phyloP scores from a whole-genome alignment of 2,329 filamentous ascomycete species.

The Cladosporium sp. region DNA sequence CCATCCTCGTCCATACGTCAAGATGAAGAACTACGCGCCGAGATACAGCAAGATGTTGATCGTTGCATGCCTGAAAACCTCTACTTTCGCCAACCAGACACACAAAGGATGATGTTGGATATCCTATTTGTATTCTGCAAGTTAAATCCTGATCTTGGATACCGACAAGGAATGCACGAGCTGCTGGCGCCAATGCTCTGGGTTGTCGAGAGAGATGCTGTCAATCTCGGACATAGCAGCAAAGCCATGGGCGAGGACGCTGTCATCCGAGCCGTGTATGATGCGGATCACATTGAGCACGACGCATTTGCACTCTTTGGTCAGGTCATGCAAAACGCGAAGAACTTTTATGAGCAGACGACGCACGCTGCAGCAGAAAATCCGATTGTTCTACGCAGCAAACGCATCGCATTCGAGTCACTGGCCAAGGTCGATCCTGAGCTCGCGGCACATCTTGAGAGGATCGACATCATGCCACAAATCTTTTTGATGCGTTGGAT shows the following conservation, averaged over 20 bases:
- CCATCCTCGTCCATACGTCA: constrained; percentile 75
- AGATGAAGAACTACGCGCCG: constrained; percentile 77
- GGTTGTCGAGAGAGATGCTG: constrained; percentile 76
- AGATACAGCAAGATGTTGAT: constrained; percentile 93
- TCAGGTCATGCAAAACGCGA: constrained; percentile 80
- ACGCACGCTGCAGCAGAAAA: constrained; percentile 29
- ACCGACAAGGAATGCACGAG: constrained; percentile 99
- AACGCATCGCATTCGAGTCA: constrained; percentile 78
- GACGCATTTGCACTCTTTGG: constrained; percentile 85
- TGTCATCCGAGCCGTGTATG: constrained; percentile 49
- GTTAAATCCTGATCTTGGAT: constrained; percentile 78
- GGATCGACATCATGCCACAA: constrained; percentile 87
- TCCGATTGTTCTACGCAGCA: constrained; percentile 75
- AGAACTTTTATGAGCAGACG: constrained; percentile 77
- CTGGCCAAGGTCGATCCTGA: constrained; percentile 77
- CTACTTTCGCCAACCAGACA: constrained; percentile 76
- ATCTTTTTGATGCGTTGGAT: constrained; percentile 99
- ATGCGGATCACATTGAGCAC: constrained; percentile 75
- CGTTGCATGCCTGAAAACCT: constrained; percentile 83
- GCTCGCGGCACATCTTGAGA: constrained; percentile 72
- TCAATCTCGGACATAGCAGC: constrained; percentile 46
- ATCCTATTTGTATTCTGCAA: constrained; percentile 95
- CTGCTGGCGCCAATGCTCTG: constrained; percentile 84
- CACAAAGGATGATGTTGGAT: constrained; percentile 78
- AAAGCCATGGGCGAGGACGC: constrained; percentile 29